A percentile compares a stretch with the other conserved stretches of the same genome.
These are phyloP conservation scores for Stentor roeselii DNA, from an alignment of 73 alveolate species.

Conservation along the genomic window DNA sequence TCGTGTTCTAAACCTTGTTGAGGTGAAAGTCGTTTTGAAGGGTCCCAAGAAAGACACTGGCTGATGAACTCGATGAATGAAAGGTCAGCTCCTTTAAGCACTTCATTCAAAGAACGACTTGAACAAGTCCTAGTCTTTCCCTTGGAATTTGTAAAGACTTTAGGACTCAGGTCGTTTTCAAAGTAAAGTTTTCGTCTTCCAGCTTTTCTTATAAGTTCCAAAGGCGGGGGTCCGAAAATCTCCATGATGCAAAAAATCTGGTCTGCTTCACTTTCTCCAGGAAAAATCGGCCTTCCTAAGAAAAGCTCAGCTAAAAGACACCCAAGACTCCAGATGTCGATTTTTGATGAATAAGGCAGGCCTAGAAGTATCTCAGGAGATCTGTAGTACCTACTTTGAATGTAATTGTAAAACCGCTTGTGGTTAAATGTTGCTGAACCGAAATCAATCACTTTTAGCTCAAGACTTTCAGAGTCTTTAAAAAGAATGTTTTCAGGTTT, in stretches of 20 bases:
- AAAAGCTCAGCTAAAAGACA: constrained; percentile 97
- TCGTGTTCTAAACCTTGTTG: background rate
- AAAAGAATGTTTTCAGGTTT: background rate
- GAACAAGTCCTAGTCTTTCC: background rate
- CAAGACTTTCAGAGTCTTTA: no score
- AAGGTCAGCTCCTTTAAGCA: background rate
- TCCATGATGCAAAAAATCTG: background rate
- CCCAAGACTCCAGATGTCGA: constrained; percentile 95
- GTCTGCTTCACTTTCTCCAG: constrained; percentile 50
- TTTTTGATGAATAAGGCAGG: constrained; percentile 85
- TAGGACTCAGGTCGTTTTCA: background rate
- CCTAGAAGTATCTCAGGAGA: constrained; percentile 96
- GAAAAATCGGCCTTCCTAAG: constrained; percentile 82
- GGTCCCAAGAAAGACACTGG: background rate
- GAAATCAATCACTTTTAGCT: constrained; percentile 71
- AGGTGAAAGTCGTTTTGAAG: background rate
- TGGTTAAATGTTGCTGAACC: constrained; percentile 54
- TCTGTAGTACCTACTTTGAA: constrained; percentile 76
- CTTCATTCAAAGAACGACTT: background rate
- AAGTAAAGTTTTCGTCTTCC: background rate
- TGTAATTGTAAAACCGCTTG: constrained; percentile 35
- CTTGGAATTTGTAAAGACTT: background rate
- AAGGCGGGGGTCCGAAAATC: background rate
- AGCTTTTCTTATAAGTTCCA: background rate
- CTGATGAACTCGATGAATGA: background rate